A percentile compares a stretch with the other conserved stretches of the same genome.
These are phyloP conservation scores for Oligophagozyma castellii DNA, from an alignment of 1,139 yeast genomes.

Conservation along the genomic window DNA sequence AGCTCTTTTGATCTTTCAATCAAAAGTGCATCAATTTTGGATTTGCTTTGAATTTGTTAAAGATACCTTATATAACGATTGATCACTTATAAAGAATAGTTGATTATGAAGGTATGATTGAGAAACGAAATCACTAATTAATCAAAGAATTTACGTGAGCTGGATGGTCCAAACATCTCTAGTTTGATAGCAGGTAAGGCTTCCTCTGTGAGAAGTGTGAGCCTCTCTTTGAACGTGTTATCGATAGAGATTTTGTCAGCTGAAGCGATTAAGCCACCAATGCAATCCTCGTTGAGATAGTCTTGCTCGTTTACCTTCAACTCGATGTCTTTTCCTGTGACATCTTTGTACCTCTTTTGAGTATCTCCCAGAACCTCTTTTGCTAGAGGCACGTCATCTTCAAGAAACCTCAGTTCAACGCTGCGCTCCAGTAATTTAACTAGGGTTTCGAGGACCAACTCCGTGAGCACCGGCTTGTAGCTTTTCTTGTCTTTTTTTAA, in stretches of 20 bases:
- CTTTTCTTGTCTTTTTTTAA: constrained; percentile 34
- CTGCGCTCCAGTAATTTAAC: constrained; percentile 59
- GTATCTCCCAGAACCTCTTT: constrained; percentile 38
- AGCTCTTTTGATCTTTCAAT: too few species aligned
- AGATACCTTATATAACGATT: background rate
- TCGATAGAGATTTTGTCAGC: constrained; percentile 83
- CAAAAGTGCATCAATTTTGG: too few species aligned
- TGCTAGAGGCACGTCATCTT: constrained; percentile 52
- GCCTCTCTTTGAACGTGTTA: constrained; percentile 90
- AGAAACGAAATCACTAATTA: constrained; percentile 25
- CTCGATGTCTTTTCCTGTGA: constrained; percentile 49
- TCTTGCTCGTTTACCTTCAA: constrained; percentile 44
- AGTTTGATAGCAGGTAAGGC: constrained; percentile 88
- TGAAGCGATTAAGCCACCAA: constrained; percentile 76
- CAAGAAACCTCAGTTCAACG: constrained; percentile 53
- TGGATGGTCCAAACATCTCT: constrained; percentile 80
- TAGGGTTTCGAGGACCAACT: constrained; percentile 75
- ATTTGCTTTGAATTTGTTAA: background rate
- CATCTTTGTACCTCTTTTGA: constrained; percentile 50
- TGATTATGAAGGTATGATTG: constrained; percentile 1
- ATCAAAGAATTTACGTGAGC: constrained; percentile 82
- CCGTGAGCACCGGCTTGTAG: constrained; percentile 58
- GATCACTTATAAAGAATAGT: too few species aligned
- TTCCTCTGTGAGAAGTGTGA: constrained; percentile 64
- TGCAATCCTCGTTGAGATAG: constrained; percentile 44